Percentiles rank a stretch among this genome's conserved stretches.
Conservation (phyloP, 2,329 filamentous ascomycete genomes). For the Hypoxylon sp. region DNA sequence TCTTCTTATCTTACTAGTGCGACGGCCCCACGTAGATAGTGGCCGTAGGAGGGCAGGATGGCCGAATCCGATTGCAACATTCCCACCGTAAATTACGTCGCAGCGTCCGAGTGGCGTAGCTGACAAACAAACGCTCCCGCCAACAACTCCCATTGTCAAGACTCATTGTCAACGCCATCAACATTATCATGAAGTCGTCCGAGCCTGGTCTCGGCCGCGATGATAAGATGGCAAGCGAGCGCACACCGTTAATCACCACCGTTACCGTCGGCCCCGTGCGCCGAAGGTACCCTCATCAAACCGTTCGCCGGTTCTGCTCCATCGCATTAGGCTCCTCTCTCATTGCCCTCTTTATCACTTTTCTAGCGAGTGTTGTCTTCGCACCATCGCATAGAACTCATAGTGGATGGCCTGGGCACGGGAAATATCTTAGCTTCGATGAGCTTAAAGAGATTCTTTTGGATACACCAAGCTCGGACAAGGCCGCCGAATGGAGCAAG, state of each 20-base stretch:
- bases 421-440: conserved; percentile 60
- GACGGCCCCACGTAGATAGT: conserved; percentile 25
- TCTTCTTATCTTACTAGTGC: conserved; percentile 16
- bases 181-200: conserved; percentile 29
- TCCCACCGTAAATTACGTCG: conserved; percentile 37
- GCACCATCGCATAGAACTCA: conserved; percentile 45
- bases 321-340: conserved; percentile 71
- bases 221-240: conserved; percentile 66
- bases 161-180: conserved; percentile 1
- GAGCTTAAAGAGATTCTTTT: conserved; percentile 71
- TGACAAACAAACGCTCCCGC: not conserved
- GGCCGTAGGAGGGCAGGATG: conserved; percentile 23
- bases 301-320: conserved; percentile 76
- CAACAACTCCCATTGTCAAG: conserved; percentile 7
- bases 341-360: conserved; percentile 64
- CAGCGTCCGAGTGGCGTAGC: conserved; percentile 25
- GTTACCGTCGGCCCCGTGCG: conserved; percentile 69
- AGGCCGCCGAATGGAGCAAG: conserved; percentile 78
- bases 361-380: conserved; percentile 60
- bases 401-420: conserved; percentile 50
- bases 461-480: conserved; percentile 70
- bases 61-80: conserved; percentile 42
- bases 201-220: conserved; percentile 34
- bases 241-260: conserved; percentile 76
- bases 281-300: conserved; percentile 71